Conservation (phyloP, 139 green algal genomes). For the Coelastrella sp. region DNA sequence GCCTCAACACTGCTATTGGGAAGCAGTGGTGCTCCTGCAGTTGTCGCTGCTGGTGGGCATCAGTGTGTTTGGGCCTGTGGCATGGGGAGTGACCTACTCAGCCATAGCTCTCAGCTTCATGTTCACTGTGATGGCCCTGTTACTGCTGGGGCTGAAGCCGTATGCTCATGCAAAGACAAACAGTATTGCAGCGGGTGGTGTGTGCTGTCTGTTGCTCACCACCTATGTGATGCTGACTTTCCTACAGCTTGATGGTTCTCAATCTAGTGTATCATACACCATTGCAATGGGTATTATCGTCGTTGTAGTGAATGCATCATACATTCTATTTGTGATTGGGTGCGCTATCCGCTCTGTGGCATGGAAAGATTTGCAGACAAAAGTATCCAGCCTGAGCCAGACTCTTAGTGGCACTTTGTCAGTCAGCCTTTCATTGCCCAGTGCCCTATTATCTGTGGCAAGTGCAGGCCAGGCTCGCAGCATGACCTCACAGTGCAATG, state of each 20-base stretch:
- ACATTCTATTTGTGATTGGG: neutral
- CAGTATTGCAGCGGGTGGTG: no score
- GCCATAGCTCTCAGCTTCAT: neutral
- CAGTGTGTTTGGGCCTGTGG: neutral
- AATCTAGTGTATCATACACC: neutral
- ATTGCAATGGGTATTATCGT: neutral
- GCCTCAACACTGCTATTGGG: neutral
- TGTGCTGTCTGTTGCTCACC: neutral
- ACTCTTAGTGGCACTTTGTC: no score
- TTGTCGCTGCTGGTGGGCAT: neutral
- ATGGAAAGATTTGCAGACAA: neutral
- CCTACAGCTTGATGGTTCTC: neutral
- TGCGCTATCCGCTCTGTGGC: neutral
- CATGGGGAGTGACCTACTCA: neutral
- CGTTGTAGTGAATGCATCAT: neutral
- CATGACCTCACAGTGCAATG: no score
- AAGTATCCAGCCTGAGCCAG: no score
- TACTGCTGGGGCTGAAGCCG: neutral
- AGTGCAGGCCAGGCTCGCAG: no score
- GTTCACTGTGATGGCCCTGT: neutral
- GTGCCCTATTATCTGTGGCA: no score
- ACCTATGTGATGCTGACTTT: conserved; percentile 3
- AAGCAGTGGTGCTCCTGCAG: conserved; percentile 1
- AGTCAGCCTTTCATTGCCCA: no score
- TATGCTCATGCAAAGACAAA: neutral